These are phyloP conservation scores for Suaeda aralocaspica DNA, from an alignment of 148 eudicot genomes.

Conservation along the genomic window DNA sequence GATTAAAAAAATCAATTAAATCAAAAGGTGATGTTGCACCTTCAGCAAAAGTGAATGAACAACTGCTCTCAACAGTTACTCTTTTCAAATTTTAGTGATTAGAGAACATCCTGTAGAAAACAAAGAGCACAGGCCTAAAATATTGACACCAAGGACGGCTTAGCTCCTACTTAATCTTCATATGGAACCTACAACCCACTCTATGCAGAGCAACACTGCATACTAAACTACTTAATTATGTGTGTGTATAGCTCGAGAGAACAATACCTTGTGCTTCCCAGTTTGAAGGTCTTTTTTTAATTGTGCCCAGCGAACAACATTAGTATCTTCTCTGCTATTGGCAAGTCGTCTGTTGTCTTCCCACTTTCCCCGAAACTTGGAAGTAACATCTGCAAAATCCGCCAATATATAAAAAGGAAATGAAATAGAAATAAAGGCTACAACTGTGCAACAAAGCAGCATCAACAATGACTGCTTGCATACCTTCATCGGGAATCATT, in stretches of 20 bases:
- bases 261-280: conserved; percentile 65
- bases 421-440: conserved; percentile 5
- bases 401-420: background rate
- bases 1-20: no score
- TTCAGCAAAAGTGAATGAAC: conserved; percentile 1
- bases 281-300: conserved; percentile 59
- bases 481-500: conserved; percentile 94
- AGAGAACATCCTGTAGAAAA: background rate
- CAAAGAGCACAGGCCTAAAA: background rate
- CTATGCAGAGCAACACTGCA: background rate
- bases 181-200: background rate
- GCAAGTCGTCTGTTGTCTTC: conserved; percentile 56
- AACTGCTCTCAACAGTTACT: background rate
- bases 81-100: background rate
- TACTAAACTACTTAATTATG: no score
- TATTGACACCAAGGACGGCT: background rate
- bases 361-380: conserved; percentile 83
- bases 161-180: background rate
- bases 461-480: conserved; percentile 1
- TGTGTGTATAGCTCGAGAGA: conserved; percentile 2
- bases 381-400: conserved; percentile 57
- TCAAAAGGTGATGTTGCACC: background rate
- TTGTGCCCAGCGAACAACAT: conserved; percentile 68
- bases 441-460: no score
- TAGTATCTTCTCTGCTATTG: conserved; percentile 56